Percentiles rank a stretch among this genome's conserved stretches.
Evolutionary conservation across 1,284 basidiomycete species (phyloP).

Genomic region (Tetrapyrgos nigripes): DNA sequence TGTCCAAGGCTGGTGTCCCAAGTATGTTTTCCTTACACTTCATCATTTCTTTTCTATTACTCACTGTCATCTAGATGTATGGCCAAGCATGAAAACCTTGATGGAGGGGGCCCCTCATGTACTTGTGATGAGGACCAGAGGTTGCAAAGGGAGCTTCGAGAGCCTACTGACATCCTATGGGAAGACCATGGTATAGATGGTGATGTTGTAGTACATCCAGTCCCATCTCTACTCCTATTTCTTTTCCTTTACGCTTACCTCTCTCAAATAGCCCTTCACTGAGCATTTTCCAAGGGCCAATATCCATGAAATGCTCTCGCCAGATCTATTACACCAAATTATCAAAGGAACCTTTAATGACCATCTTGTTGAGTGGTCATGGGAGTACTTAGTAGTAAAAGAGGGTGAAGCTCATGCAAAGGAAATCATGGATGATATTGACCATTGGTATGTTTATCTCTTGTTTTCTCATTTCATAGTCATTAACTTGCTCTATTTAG

Average conservation of each 20-base stretch:
- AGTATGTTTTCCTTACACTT: slow-evolving; percentile 12
- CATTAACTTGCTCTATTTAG: not conserved
- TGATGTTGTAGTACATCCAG: slow-evolving; percentile 15
- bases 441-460: slow-evolving; percentile 24
- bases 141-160: not conserved
- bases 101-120: slow-evolving; percentile 4
- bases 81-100: not conserved
- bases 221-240: no score
- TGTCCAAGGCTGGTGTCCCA: slow-evolving; percentile 23
- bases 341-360: no score
- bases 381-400: slow-evolving; percentile 22
- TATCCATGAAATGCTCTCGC: slow-evolving; percentile 32
- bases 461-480: not conserved
- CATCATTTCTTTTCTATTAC: no score
- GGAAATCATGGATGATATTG: slow-evolving; percentile 34
- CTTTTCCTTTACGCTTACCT: no score
- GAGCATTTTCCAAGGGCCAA: slow-evolving; percentile 27
- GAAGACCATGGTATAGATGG: slow-evolving; percentile 18
- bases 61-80: not conserved
- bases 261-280: slow-evolving; percentile 17
- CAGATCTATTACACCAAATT: slow-evolving; percentile 39
- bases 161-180: slow-evolving; percentile 8
- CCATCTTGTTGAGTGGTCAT: slow-evolving; percentile 30
- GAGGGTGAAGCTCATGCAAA: slow-evolving; percentile 21
- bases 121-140: not conserved